Conservation (phyloP, 768 basidiomycete species). For the Cystofilobasidium capitatum region DNA sequence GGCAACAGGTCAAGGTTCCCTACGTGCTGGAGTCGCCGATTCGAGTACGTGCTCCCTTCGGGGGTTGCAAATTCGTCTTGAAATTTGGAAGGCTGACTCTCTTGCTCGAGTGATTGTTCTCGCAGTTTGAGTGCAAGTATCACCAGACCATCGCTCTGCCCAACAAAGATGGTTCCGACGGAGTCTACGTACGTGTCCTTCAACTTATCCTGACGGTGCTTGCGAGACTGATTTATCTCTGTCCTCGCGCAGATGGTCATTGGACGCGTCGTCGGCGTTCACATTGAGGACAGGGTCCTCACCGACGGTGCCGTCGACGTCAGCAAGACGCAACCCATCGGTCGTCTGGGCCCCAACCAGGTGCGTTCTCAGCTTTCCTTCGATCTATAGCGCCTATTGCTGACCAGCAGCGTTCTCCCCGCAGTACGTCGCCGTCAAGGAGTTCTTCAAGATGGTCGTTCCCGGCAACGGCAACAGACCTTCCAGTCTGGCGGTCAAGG, state of each 20-base stretch:
- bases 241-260: neutral
- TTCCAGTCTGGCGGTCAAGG: neutral
- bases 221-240: too few species aligned
- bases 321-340: neutral
- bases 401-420: too few species aligned
- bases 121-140: neutral
- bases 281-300: neutral
- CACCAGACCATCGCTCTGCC: neutral
- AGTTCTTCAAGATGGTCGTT: neutral
- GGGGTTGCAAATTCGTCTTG: too few species aligned
- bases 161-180: neutral
- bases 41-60: too few species aligned
- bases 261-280: neutral
- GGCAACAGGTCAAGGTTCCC: neutral
- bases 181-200: neutral
- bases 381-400: too few species aligned
- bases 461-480: neutral
- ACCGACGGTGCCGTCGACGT: neutral
- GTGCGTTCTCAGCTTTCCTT: neutral
- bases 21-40: neutral
- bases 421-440: neutral
- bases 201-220: too few species aligned
- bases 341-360: neutral
- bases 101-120: too few species aligned
- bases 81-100: too few species aligned